A percentile compares a stretch with the other conserved stretches of the same genome.
Evolutionary conservation across 2,329 filamentous ascomycete species (phyloP).

Genomic region (Bipolaris victoriae): DNA sequence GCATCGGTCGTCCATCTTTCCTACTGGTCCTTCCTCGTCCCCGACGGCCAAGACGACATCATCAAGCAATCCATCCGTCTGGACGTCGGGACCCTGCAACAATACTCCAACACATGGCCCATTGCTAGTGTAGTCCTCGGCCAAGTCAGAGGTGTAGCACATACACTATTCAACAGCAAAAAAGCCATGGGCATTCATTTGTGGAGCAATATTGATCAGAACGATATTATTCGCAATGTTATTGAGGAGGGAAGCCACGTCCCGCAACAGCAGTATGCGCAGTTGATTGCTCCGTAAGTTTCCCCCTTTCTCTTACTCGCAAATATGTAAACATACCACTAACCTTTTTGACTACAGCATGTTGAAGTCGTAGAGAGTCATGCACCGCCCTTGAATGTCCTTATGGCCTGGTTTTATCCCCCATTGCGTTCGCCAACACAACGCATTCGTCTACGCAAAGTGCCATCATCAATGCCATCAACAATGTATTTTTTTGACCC

Average conservation of each 20-base stretch:
- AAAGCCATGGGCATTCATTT: slow-evolving; percentile 50
- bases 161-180: slow-evolving; percentile 65
- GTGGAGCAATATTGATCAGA: slow-evolving; percentile 46
- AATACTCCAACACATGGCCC: slow-evolving; percentile 72
- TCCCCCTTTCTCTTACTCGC: background rate
- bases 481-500: too few relatives aligned
- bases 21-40: slow-evolving; percentile 68
- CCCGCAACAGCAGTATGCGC: slow-evolving; percentile 44
- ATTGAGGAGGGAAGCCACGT: slow-evolving; percentile 43
- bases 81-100: slow-evolving; percentile 75
- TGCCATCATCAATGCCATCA: too few relatives aligned
- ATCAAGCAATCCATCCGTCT: slow-evolving; percentile 77
- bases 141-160: slow-evolving; percentile 79
- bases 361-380: slow-evolving; percentile 36
- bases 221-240: slow-evolving; percentile 43
- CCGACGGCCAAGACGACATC: slow-evolving; percentile 64
- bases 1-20: slow-evolving; percentile 59
- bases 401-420: background rate
- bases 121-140: slow-evolving; percentile 72
- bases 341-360: slow-evolving; percentile 25
- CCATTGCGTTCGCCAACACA: too few relatives aligned
- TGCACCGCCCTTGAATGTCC: background rate
- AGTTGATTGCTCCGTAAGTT: slow-evolving; percentile 46
- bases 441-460: too few relatives aligned
- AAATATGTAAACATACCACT: background rate